phyloP scores from a whole-genome alignment of 345 rosid species.

The Mallotus nudiflorus region DNA sequence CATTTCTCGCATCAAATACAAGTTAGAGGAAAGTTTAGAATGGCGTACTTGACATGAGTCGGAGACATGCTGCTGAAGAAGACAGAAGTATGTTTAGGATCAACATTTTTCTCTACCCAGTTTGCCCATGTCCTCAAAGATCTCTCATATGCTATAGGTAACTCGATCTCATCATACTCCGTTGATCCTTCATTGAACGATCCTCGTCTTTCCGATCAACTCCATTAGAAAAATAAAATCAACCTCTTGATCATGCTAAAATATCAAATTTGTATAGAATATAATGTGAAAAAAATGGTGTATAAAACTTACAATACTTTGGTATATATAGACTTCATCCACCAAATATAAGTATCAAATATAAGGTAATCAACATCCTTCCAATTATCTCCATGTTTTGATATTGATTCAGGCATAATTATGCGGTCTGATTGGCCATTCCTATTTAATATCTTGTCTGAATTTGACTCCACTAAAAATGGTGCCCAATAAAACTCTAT shows the following conservation, averaged over 20 bases:
- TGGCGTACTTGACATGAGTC: constrained; percentile 11
- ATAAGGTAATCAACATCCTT: constrained; percentile 24
- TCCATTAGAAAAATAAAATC: background rate
- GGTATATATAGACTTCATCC: constrained; percentile 18
- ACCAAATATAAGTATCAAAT: constrained; percentile 30
- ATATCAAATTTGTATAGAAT: background rate
- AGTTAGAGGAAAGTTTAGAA: background rate
- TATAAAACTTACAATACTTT: constrained; percentile 26
- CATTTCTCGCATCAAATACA: background rate
- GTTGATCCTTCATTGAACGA: constrained; percentile 13
- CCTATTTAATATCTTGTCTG: constrained; percentile 17
- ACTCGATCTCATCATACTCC: constrained; percentile 23
- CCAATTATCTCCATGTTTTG: constrained; percentile 23
- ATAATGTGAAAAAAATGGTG: background rate
- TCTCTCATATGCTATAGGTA: constrained; percentile 30
- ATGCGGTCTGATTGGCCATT: constrained; percentile 14
- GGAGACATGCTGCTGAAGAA: constrained; percentile 31
- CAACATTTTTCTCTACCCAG: constrained; percentile 26
- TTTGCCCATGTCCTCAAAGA: constrained; percentile 31
- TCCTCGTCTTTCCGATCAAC: constrained; percentile 18
- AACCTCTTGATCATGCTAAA: constrained; percentile 1
- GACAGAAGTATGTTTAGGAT: constrained; percentile 25
- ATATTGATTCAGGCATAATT: constrained; percentile 25
- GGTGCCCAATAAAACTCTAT: constrained; percentile 36
- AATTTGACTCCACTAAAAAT: constrained; percentile 27